Conservation (phyloP, 164 flowering plant genomes). For the Aristolochia fimbriata region DNA sequence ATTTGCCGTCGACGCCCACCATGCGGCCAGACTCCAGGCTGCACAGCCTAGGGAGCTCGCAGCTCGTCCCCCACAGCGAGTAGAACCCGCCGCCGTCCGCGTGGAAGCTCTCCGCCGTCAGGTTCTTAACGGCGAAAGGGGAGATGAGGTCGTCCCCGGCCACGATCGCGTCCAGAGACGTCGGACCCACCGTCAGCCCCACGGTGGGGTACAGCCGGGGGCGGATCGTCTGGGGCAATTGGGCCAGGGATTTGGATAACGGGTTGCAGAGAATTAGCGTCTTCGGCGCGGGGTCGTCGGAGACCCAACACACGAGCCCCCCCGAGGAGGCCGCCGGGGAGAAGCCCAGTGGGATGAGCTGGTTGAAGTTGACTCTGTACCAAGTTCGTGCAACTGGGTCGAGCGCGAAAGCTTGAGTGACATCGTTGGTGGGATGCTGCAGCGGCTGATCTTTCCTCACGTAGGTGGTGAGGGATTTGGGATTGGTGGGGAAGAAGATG, state of each 20-base stretch:
- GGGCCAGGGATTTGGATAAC: constrained; percentile 33
- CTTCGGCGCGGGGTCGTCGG: constrained; percentile 60
- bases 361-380: constrained; percentile 43
- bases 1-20: constrained; percentile 36
- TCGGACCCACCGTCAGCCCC: constrained; percentile 36
- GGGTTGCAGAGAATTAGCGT: constrained; percentile 60
- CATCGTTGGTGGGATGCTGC: background rate
- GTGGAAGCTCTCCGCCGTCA: constrained; percentile 65
- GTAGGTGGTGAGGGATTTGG: constrained; percentile 1
- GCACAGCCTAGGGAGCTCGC: constrained; percentile 65
- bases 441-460: background rate
- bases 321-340: constrained; percentile 66
- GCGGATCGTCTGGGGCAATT: constrained; percentile 48
- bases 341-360: constrained; percentile 59
- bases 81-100: constrained; percentile 53
- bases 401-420: constrained; percentile 20
- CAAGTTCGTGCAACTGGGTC: constrained; percentile 58
- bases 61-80: constrained; percentile 59
- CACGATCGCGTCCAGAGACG: constrained; percentile 44
- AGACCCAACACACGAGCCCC: constrained; percentile 64
- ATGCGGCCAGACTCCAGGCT: constrained; percentile 70
- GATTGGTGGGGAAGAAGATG: constrained; percentile 52
- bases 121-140: constrained; percentile 77
- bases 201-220: constrained; percentile 76
- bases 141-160: constrained; percentile 91